Evolutionary conservation across 306 rosid genomes (phyloP), one percentile per base, ranked within the genome.

Genomic region (Begonia peltatifolia): DNA sequence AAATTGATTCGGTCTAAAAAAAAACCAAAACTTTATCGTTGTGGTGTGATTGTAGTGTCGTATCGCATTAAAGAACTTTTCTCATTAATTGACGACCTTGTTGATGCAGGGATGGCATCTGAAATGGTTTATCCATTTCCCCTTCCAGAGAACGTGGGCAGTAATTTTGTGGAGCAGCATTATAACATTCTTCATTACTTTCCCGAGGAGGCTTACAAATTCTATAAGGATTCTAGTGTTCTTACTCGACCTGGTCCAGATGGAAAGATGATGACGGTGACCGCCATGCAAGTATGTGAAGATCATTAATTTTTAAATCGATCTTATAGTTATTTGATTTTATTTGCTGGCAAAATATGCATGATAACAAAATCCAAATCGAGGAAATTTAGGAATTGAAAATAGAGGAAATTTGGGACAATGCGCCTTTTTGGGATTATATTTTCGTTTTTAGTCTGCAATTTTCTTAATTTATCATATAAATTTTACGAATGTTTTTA

Each of bases 171-270:
- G 48, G 3, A 76, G 59, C 95, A 86, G 70, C 82, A 86, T 73
- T 86, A 86, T 61, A 80, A 69, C 61, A 82, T 86, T 67, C 93
- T 86, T 71, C 95, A 86, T 67, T 70, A 73, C 55, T 73, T 84
- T 18, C 95, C 95, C 0, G 88, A 74, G 20, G 52, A 64, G 52
- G 93, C 75, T 41, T 65, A 70, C 58, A 78, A 83, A 60, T 86
- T 86, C 73, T 86, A 82, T 69, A 76, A 79, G 53, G 88, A 86
- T 16, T 73, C 83, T 41, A 86, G 95, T 43, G 67, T 82, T 56
- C 56, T 86, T 47, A 79, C 88, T 70, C 83, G 86, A 46, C 86
- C 93, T 49, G 88, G 80, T 67, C 55, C 81, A 41, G 59, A 68
- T 41, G 93, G 85, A 4, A 65, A 66, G 71, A 79, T 86, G 83